Base-by-base conservation (phyloP, 345 rosid genomes). In the Euclidium syriacum region DNA sequence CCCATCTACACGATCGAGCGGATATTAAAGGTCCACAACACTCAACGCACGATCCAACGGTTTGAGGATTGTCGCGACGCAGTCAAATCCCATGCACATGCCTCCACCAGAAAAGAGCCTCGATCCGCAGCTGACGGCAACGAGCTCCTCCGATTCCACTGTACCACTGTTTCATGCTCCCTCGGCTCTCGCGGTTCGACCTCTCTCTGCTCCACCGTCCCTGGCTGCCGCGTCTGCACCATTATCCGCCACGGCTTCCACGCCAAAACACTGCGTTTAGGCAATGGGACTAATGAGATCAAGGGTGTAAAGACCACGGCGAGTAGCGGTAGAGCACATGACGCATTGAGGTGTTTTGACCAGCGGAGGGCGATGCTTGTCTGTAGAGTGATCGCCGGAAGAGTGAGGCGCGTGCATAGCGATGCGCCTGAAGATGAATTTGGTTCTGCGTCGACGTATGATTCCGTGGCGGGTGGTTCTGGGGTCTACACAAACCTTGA, bases 281-380 rank as follows among this genome's bases (percentile, higher is more conserved):
- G 69, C 0, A 51, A 30, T 4, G 63, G 62, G 8, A 5, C 59
- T 62, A 62, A 46, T 10, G 76, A 66, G 71, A 34, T 35, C 2
- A 76, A 72, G 17, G 94, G 87, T 1, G 80, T 88, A 1, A 26
- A 73, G 65, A 88, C 96, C 29, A 86, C 87, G 10, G 86, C 94
- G 7, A 82, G 94, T 44, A 88, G 96, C 43, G 91, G 94, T 14
- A 80, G 87, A 79, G 96, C 96, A 14, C 96, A 88, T 18, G 96
- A 88, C 29, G 78, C 80, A 0, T 56, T 77, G 52, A 20, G 43
- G 16, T 81, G 85, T 53, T 72, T 77, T 67, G 85, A 82, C 32
- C 84, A 77, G 5, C 69, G 84, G 10, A 77, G 87, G 58, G 96
- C 94, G 10, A 86, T 88, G 96, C 64, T 88, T 47, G 96, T 88